phyloP scores from a whole-genome alignment of 2,329 filamentous ascomycete genomes.

The Ceratocystis diversiconidia region DNA sequence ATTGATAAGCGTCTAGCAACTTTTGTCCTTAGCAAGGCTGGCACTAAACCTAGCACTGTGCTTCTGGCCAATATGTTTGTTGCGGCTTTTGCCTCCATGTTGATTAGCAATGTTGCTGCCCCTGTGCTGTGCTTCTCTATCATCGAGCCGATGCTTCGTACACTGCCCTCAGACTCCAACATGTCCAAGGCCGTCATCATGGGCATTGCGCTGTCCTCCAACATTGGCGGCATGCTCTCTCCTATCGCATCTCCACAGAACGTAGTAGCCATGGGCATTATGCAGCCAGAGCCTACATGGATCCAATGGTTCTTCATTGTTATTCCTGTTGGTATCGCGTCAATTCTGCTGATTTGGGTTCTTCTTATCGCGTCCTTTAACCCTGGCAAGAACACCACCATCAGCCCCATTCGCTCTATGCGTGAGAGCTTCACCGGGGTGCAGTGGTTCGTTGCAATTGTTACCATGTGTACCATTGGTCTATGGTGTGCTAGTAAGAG shows the following conservation, averaged over 20 bases:
- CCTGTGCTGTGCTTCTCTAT: constrained; percentile 96
- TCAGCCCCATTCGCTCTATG: constrained; percentile 79
- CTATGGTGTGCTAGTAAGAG: constrained; percentile 91
- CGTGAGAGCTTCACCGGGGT: constrained; percentile 77
- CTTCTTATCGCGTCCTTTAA: constrained; percentile 75
- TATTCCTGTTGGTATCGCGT: constrained; percentile 81
- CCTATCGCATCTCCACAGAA: constrained; percentile 97
- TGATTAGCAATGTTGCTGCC: constrained; percentile 95
- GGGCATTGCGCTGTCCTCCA: constrained; percentile 86
- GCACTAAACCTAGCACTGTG: constrained; percentile 76
- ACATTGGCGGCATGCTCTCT: constrained; percentile 90
- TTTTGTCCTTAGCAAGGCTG: constrained; percentile 89
- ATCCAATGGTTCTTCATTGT: constrained; percentile 94
- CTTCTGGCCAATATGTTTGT: constrained; percentile 98
- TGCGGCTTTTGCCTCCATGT: constrained; percentile 94
- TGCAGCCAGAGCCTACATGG: constrained; percentile 85
- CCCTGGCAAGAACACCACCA: constrained; percentile 70
- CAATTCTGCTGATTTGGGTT: constrained; percentile 76
- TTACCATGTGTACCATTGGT: constrained; percentile 71
- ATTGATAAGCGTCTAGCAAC: constrained; percentile 97
- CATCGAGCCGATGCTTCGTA: constrained; percentile 92
- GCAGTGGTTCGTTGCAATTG: constrained; percentile 81
- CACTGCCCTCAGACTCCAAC: constrained; percentile 72
- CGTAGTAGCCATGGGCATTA: constrained; percentile 89
- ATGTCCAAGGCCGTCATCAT: constrained; percentile 94